Base-by-base conservation (phyloP, 1,284 basidiomycete genomes). In the Coniferiporia weirii region DNA sequence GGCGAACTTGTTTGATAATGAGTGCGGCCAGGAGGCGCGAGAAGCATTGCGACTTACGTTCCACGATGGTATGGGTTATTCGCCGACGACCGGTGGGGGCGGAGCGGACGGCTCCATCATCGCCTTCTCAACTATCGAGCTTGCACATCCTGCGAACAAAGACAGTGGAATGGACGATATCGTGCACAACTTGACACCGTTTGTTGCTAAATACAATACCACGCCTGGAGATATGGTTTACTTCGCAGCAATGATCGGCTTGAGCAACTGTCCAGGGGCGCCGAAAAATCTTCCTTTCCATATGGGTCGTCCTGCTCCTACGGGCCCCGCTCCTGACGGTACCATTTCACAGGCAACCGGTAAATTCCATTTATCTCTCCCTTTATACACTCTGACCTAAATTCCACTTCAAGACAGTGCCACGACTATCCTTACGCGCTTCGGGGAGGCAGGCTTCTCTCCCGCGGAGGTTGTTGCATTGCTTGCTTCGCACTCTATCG, bases 201-300 rank as follows among this genome's bases (percentile, higher is more conserved):
- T 75, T 62, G 70, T 72, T 0, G 50, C 70, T 47, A 67, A 64
- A 36, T 71, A 74, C 65, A 63, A 66, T 2, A 71, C 75, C 5
- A 72, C 73, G n/a, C 73, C 72, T 63, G 74, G 70, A 32, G 75
- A 76, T 64, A 72, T 76, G 65, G 73, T 77, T 57, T 74, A 77
- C 62, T 76, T 77, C 54, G 73, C 74, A n/a, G 75, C 71, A 38
- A 75, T 74, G 10, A 72, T 75, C 45, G 74, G 69, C 12, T 65
- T 76, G n/a, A 69, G 66, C 56, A 77, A 76, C 61, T 78, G 76
- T 63, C 70, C 74, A 13, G 76, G 75, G 47, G 73, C 75, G 46
- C 76, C 75, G 4, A 70, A 69, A 3, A 27, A 27, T 7, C 69
- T 77, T 13, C 56, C 71, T 27, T 75, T 75, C 67, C 66, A 76